Conservation (phyloP, 2,329 filamentous ascomycete genomes). For the Lasiodiplodia hormozganensis region DNA sequence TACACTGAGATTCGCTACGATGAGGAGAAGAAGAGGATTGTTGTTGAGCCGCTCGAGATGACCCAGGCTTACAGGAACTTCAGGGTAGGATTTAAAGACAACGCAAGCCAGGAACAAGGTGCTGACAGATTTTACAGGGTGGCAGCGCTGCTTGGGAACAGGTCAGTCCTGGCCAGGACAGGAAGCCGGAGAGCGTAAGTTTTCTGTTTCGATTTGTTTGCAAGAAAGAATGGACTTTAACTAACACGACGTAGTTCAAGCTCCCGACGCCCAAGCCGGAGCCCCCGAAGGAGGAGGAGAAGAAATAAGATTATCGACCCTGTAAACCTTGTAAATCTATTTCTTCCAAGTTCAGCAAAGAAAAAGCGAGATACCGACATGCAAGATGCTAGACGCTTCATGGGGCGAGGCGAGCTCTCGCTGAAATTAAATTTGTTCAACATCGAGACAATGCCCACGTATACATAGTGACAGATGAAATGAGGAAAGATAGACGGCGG, state of each 20-base stretch:
- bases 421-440: not conserved
- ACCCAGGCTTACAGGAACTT: constrained; percentile 99
- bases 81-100: constrained; percentile 70
- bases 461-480: not conserved
- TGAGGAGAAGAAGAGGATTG: constrained; percentile 99
- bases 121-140: constrained; percentile 16
- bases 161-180: constrained; percentile 74
- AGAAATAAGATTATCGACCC: constrained; percentile 47
- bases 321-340: constrained; percentile 27
- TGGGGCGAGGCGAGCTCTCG: not conserved
- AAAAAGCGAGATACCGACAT: constrained; percentile 16
- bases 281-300: constrained; percentile 80
- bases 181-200: constrained; percentile 73
- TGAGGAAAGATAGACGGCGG: not conserved
- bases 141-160: constrained; percentile 64
- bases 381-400: constrained; percentile 12
- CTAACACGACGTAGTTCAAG: constrained; percentile 70
- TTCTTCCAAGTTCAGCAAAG: constrained; percentile 15
- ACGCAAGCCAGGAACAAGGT: not conserved
- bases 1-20: constrained; percentile 99
- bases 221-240: constrained; percentile 11
- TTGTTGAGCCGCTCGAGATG: constrained; percentile 95
- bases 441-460: not conserved
- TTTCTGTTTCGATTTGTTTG: constrained; percentile 29
- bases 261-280: constrained; percentile 95